phyloP scores from a whole-genome alignment of 2,329 filamentous ascomycete genomes.

The Coniosporium tulheliwenetii region DNA sequence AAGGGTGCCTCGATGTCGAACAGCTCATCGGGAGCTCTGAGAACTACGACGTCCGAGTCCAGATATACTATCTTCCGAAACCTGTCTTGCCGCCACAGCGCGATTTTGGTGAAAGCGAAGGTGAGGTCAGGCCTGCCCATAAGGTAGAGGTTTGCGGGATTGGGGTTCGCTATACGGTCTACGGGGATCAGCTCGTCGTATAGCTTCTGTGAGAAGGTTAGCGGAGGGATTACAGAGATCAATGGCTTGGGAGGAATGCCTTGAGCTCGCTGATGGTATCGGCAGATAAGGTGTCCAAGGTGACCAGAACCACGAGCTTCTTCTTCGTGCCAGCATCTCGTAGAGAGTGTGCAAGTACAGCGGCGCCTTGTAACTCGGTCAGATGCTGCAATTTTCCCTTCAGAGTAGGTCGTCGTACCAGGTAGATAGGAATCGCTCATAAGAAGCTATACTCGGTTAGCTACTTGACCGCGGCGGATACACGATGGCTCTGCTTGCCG shows the following conservation, averaged over 20 bases:
- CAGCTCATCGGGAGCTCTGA: conserved; percentile 83
- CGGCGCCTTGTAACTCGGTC: conserved; percentile 50
- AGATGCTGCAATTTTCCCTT: conserved; percentile 1
- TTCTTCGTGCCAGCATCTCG: conserved; percentile 78
- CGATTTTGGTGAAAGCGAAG: conserved; percentile 92
- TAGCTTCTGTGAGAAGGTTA: conserved; percentile 40
- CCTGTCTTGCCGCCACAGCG: conserved; percentile 79
- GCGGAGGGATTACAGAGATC: conserved; percentile 4
- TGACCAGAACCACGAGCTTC: conserved; percentile 74
- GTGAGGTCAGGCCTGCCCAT: conserved; percentile 87
- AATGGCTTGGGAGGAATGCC: conserved; percentile 26
- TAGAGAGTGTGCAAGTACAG: conserved; percentile 86
- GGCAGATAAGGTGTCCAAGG: conserved; percentile 59
- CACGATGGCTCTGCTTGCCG: conserved; percentile 28
- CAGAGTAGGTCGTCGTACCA: conserved; percentile 37
- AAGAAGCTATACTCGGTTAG: conserved; percentile 49
- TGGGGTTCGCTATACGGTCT: conserved; percentile 58
- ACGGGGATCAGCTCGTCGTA: conserved; percentile 87
- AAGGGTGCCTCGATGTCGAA: conserved; percentile 50
- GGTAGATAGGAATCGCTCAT: conserved; percentile 87
- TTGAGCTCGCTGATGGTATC: conserved; percentile 66
- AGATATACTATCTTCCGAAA: conserved; percentile 90
- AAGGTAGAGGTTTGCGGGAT: conserved; percentile 68
- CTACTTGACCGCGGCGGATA: conserved; percentile 1
- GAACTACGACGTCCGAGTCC: conserved; percentile 83